Conservation (phyloP, 1,139 yeast genomes). For the Meyerozyma elateridarum region DNA sequence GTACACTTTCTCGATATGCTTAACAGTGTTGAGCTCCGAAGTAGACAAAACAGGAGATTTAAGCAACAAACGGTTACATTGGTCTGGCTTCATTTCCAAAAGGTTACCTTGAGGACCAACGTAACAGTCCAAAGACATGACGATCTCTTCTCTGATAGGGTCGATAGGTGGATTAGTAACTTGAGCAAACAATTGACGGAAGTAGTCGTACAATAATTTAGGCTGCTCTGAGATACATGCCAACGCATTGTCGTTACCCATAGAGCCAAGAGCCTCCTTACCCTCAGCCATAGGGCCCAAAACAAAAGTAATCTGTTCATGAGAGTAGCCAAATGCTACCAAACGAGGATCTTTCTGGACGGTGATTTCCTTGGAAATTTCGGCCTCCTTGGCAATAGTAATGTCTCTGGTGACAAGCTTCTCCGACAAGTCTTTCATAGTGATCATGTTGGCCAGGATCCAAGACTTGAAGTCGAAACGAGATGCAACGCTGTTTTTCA, state of each 20-base stretch:
- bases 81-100: slow-evolving; percentile 86
- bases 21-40: slow-evolving; percentile 69
- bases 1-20: slow-evolving; percentile 65
- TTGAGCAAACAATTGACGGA: slow-evolving; percentile 95
- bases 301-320: slow-evolving; percentile 79
- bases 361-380: slow-evolving; percentile 25
- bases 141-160: slow-evolving; percentile 94
- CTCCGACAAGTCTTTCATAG: slow-evolving; percentile 66
- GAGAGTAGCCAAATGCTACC: slow-evolving; percentile 85
- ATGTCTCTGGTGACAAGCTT: slow-evolving; percentile 53
- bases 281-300: slow-evolving; percentile 96
- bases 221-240: slow-evolving; percentile 96
- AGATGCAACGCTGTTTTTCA: slow-evolving; percentile 76
- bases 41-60: slow-evolving; percentile 78
- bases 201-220: slow-evolving; percentile 83
- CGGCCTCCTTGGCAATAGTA: slow-evolving; percentile 20
- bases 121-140: slow-evolving; percentile 95
- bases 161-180: slow-evolving; percentile 99
- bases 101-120: slow-evolving; percentile 97
- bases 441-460: slow-evolving; percentile 81
- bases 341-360: slow-evolving; percentile 82
- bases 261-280: slow-evolving; percentile 92
- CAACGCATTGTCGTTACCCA: slow-evolving; percentile 98
- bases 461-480: slow-evolving; percentile 91
- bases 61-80: slow-evolving; percentile 82